Percentiles rank a stretch among this genome's conserved stretches.
Evolutionary conservation across 495 filamentous ascomycete species (phyloP).

Genomic region (Penicillium fimorum): DNA sequence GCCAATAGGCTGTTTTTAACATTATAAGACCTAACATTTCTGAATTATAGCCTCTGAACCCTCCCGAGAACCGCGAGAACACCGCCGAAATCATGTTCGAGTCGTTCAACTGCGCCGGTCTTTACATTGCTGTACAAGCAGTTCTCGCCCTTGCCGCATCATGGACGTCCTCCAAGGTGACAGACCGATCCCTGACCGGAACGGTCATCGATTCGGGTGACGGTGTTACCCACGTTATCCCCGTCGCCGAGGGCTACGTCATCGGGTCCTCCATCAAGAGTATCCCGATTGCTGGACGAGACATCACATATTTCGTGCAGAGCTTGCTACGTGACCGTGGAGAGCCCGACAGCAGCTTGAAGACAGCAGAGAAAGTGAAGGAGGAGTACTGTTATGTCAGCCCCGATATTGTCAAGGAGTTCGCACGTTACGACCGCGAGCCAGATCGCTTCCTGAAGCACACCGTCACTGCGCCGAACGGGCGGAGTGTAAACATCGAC

Average conservation of each 20-base stretch:
- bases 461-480: slow-evolving; percentile 80
- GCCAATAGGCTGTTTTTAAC: slow-evolving; percentile 3
- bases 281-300: slow-evolving; percentile 93
- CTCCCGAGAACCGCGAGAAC: slow-evolving; percentile 97
- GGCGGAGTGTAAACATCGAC: slow-evolving; percentile 79
- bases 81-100: slow-evolving; percentile 99
- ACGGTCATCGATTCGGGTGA: slow-evolving; percentile 98
- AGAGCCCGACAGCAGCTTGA: slow-evolving; percentile 92
- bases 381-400: slow-evolving; percentile 98
- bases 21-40: slow-evolving; percentile 16
- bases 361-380: slow-evolving; percentile 97
- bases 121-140: slow-evolving; percentile 98
- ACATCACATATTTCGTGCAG: slow-evolving; percentile 98
- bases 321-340: slow-evolving; percentile 92
- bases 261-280: slow-evolving; percentile 99
- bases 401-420: slow-evolving; percentile 98
- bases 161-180: slow-evolving; percentile 97
- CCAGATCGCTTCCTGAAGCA: slow-evolving; percentile 88
- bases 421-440: slow-evolving; percentile 86
- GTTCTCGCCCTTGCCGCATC: slow-evolving; percentile 94
- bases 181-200: slow-evolving; percentile 93
- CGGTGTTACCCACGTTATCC: slow-evolving; percentile 98
- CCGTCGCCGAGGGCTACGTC: slow-evolving; percentile 97
- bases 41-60: slow-evolving; percentile 79
- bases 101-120: slow-evolving; percentile 97